Evolutionary conservation across 2,329 filamentous ascomycete genomes (phyloP).

Genomic region (Sporothrix luriei): DNA sequence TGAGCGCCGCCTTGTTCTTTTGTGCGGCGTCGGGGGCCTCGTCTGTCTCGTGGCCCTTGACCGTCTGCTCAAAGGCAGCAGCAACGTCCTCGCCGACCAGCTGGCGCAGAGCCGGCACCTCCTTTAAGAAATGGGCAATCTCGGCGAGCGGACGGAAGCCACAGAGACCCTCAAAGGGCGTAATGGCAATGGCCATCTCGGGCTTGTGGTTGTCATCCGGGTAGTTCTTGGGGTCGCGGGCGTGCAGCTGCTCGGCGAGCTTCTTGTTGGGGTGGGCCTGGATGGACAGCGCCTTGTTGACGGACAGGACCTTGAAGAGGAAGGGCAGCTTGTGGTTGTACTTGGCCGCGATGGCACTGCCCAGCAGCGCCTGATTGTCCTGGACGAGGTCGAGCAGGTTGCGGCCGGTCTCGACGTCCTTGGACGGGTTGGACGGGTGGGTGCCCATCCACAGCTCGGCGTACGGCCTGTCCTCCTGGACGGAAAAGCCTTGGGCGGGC

Average conservation of each 20-base stretch:
- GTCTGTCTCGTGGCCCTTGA: slow-evolving; percentile 50
- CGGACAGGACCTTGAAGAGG: slow-evolving; percentile 95
- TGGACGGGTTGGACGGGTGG: slow-evolving; percentile 92
- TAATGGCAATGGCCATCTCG: slow-evolving; percentile 98
- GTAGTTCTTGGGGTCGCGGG: slow-evolving; percentile 87
- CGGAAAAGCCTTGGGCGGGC: slow-evolving; percentile 69
- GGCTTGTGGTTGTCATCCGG: slow-evolving; percentile 99
- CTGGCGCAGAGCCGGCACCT: slow-evolving; percentile 58
- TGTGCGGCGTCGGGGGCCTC: slow-evolving; percentile 43
- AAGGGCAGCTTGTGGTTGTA: slow-evolving; percentile 88
- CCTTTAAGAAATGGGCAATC: slow-evolving; percentile 78
- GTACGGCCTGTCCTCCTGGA: slow-evolving; percentile 88
- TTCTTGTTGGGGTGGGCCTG: slow-evolving; percentile 97
- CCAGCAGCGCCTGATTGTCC: slow-evolving; percentile 83
- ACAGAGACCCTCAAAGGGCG: slow-evolving; percentile 92
- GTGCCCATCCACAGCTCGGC: slow-evolving; percentile 98
- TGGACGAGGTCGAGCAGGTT: slow-evolving; percentile 84
- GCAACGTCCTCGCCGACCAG: slow-evolving; percentile 69
- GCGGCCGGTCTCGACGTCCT: slow-evolving; percentile 79
- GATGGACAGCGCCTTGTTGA: slow-evolving; percentile 93
- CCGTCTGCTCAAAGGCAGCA: slow-evolving; percentile 57
- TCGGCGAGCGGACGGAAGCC: slow-evolving; percentile 88
- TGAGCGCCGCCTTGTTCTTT: slow-evolving; percentile 77
- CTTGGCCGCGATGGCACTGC: slow-evolving; percentile 68
- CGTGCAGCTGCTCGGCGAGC: slow-evolving; percentile 85